Percentiles rank a stretch among this genome's conserved stretches.
These are phyloP conservation scores for Penicillium simplicissimum DNA, from an alignment of 495 filamentous ascomycete species.

Conservation along the genomic window DNA sequence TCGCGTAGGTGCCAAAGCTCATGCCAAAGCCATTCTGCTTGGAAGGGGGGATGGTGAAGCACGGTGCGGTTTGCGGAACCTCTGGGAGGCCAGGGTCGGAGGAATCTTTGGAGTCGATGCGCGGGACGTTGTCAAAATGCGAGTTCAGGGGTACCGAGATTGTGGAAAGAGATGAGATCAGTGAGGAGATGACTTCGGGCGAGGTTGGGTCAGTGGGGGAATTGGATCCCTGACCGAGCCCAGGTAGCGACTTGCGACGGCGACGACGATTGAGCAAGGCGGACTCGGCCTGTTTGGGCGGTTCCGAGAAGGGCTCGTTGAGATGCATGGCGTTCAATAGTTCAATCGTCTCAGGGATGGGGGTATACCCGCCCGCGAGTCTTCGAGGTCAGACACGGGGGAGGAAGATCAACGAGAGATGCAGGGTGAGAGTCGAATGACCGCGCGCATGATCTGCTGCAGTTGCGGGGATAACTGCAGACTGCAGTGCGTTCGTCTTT, in stretches of 20 bases:
- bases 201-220: slow-evolving; percentile 60
- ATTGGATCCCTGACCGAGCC: slow-evolving; percentile 33
- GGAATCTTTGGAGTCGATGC: slow-evolving; percentile 43
- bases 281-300: slow-evolving; percentile 30
- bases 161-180: slow-evolving; percentile 88
- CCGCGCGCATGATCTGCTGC: slow-evolving; percentile 28
- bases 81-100: slow-evolving; percentile 48
- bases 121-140: slow-evolving; percentile 67
- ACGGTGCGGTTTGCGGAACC: slow-evolving; percentile 41
- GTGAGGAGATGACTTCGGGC: slow-evolving; percentile 88
- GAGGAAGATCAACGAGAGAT: slow-evolving; percentile 21
- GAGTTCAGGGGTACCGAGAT: slow-evolving; percentile 75
- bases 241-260: slow-evolving; percentile 44
- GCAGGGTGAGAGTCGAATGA: slow-evolving; percentile 14
- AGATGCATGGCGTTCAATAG: slow-evolving; percentile 43
- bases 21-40: slow-evolving; percentile 62
- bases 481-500: too few relatives aligned
- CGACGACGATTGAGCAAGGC: slow-evolving; percentile 39
- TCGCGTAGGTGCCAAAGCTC: slow-evolving; percentile 63
- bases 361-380: slow-evolving; percentile 1
- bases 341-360: slow-evolving; percentile 15
- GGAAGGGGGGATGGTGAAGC: slow-evolving; percentile 31
- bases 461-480: slow-evolving; percentile 11
- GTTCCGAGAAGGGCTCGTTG: slow-evolving; percentile 27
- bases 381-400: not conserved